Conservation (phyloP, 257 asterid genomes). For the Salvia hispanica region DNA sequence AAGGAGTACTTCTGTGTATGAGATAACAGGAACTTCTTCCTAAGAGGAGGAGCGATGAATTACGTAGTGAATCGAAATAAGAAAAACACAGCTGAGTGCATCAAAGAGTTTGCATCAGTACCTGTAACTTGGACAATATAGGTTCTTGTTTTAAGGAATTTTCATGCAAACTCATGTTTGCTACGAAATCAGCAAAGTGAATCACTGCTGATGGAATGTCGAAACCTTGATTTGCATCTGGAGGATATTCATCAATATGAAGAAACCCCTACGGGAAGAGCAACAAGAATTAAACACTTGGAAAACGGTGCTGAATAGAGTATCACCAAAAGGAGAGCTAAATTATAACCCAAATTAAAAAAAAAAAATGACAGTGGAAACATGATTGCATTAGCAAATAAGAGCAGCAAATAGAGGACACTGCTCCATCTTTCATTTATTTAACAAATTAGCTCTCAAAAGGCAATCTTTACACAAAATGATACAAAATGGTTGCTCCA, state of each 20-base stretch:
- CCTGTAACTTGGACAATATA: slow-evolving; percentile 73
- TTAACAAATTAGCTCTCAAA: slow-evolving; percentile 8
- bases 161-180: slow-evolving; percentile 62
- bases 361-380: too few relatives aligned
- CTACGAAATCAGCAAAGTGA: slow-evolving; percentile 56
- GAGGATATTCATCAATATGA: slow-evolving; percentile 96
- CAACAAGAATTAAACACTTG: slow-evolving; percentile 7
- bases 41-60: slow-evolving; percentile 37
- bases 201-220: slow-evolving; percentile 94
- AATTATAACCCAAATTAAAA: not conserved
- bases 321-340: slow-evolving; percentile 5
- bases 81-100: slow-evolving; percentile 2
- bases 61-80: slow-evolving; percentile 15
- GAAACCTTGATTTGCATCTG: slow-evolving; percentile 99
- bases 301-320: slow-evolving; percentile 5
- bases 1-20: slow-evolving; percentile 92
- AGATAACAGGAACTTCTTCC: slow-evolving; percentile 60
- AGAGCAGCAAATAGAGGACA: not conserved
- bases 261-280: slow-evolving; percentile 79
- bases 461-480: not conserved
- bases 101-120: slow-evolving; percentile 29
- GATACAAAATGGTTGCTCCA: not conserved
- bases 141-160: slow-evolving; percentile 49
- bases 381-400: slow-evolving; percentile 16
- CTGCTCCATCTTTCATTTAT: slow-evolving; percentile 18